Evolutionary conservation across 2,329 filamentous ascomycete genomes (phyloP).

Genomic region (Mariannaea elegans): DNA sequence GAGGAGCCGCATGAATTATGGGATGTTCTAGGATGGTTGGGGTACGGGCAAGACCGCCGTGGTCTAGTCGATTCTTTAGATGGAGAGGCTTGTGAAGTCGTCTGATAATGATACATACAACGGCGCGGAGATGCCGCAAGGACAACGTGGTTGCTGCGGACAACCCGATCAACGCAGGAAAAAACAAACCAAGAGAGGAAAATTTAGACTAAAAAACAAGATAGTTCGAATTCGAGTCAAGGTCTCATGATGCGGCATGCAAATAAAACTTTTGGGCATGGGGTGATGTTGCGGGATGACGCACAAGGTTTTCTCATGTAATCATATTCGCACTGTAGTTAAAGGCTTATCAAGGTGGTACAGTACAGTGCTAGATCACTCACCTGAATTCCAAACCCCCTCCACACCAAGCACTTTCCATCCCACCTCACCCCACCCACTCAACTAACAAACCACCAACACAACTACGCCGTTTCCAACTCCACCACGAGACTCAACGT

Average conservation of each 20-base stretch:
- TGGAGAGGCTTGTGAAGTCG: constrained; percentile 10
- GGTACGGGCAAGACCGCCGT: constrained; percentile 13
- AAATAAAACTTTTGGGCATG: constrained; percentile 9
- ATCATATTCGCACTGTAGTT: background rate
- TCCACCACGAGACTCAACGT: constrained; percentile 33
- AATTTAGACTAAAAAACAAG: background rate
- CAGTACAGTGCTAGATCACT: constrained; percentile 3
- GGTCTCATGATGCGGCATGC: constrained; percentile 6
- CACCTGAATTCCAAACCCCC: background rate
- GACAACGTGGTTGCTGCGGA: background rate
- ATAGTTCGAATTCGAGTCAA: constrained; percentile 11
- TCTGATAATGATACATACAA: constrained; percentile 4
- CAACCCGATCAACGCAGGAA: constrained; percentile 1
- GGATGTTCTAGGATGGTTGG: background rate
- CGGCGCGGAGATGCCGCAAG: background rate
- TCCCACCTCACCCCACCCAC: constrained; percentile 21
- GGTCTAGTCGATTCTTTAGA: background rate
- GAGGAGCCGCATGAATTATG: background rate
- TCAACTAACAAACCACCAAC: constrained; percentile 24
- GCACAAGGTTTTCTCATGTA: background rate
- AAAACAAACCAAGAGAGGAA: background rate
- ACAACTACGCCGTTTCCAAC: constrained; percentile 21
- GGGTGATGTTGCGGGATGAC: constrained; percentile 21
- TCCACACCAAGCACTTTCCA: constrained; percentile 3
- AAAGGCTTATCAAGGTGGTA: rapidly evolving